phyloP scores from a whole-genome alignment of 495 filamentous ascomycete species.

The Penicillium herquei region DNA sequence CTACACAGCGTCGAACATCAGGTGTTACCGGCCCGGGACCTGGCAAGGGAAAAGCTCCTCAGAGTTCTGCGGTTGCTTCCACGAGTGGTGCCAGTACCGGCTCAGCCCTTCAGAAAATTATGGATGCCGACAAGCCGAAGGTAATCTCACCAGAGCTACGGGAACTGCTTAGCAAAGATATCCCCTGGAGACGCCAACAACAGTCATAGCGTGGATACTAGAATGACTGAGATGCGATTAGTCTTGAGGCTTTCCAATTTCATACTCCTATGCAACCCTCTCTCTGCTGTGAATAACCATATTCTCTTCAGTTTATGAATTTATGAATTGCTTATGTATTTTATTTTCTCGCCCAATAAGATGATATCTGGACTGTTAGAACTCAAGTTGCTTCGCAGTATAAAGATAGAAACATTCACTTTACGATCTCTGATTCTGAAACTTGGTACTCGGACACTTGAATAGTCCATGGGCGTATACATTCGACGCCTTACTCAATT shows the following conservation, averaged over 20 bases:
- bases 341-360: not conserved
- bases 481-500: too few species aligned
- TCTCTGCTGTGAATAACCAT: too few species aligned
- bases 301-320: not conserved
- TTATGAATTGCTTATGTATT: not conserved
- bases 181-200: slow-evolving; percentile 41
- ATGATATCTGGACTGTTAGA: not conserved
- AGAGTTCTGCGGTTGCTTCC: slow-evolving; percentile 24
- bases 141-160: slow-evolving; percentile 83
- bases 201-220: not conserved
- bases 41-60: slow-evolving; percentile 36
- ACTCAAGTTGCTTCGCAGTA: not conserved
- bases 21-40: slow-evolving; percentile 9
- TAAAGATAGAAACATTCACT: not conserved
- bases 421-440: too few species aligned
- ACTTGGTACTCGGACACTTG: too few species aligned
- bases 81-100: slow-evolving; percentile 27
- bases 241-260: not conserved
- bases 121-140: slow-evolving; percentile 46
- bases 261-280: too few species aligned
- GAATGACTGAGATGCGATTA: slow-evolving; percentile 15
- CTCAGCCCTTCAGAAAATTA: slow-evolving; percentile 13
- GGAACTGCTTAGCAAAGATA: slow-evolving; percentile 66
- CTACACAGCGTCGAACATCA: slow-evolving; percentile 49
- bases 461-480: too few species aligned